Evolutionary conservation across 164 flowering plant species (phyloP).

Genomic region (Chloranthus sessilifolius): DNA sequence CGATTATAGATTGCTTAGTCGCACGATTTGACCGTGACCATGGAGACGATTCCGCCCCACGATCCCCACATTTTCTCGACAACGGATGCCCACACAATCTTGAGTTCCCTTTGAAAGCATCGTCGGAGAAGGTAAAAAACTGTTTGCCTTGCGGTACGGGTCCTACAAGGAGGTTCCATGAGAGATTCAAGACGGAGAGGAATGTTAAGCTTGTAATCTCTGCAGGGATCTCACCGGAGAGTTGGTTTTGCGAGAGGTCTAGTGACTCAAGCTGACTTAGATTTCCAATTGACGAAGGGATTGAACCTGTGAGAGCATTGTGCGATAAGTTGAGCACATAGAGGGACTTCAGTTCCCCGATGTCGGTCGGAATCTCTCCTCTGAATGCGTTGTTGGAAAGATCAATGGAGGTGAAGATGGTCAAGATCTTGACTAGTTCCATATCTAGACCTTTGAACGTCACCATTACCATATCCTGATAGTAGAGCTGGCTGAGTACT

Average conservation of each 20-base stretch:
- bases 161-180: constrained; percentile 37
- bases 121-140: constrained; percentile 24
- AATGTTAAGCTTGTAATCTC: constrained; percentile 28
- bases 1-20: background rate
- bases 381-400: constrained; percentile 36
- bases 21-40: too few relatives aligned
- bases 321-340: constrained; percentile 41
- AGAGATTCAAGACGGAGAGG: constrained; percentile 36
- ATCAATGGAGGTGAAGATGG: constrained; percentile 35
- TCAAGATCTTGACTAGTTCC: constrained; percentile 34
- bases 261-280: too few relatives aligned
- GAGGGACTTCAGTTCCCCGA: constrained; percentile 33
- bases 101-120: constrained; percentile 28
- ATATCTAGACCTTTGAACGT: constrained; percentile 36
- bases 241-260: constrained; percentile 34
- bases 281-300: constrained; percentile 37
- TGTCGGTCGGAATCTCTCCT: constrained; percentile 39
- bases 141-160: constrained; percentile 29
- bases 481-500: constrained; percentile 9
- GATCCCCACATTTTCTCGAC: constrained; percentile 11
- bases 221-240: constrained; percentile 33
- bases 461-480: constrained; percentile 36
- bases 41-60: background rate
- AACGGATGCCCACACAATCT: constrained; percentile 49
- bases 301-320: constrained; percentile 34